Conservation (phyloP, 768 basidiomycete species). For the Xerocomellus chrysenteron region DNA sequence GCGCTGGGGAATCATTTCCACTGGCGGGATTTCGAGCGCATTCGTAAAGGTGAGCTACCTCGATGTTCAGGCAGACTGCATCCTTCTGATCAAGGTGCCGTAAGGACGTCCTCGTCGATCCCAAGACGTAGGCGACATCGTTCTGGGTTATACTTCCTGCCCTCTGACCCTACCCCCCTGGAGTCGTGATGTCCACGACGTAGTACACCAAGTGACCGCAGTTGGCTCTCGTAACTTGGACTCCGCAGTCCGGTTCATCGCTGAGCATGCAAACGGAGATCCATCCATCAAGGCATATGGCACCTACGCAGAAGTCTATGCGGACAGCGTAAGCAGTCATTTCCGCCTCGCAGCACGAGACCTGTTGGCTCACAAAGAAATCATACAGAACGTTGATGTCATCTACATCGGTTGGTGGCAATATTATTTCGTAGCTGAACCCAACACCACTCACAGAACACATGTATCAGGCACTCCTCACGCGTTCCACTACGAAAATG, state of each 20-base stretch:
- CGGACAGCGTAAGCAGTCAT: constrained; percentile 53
- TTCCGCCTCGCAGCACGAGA: not conserved
- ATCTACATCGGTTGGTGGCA: constrained; percentile 64
- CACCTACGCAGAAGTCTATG: constrained; percentile 70
- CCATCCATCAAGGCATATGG: constrained; percentile 65
- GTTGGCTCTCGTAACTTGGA: constrained; percentile 74
- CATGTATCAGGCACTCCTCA: constrained; percentile 72
- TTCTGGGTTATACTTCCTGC: not conserved
- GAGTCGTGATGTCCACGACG: constrained; percentile 66
- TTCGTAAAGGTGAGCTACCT: constrained; percentile 61
- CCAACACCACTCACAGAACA: not conserved
- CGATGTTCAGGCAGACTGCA: not conserved
- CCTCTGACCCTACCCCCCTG: not conserved
- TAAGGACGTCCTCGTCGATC: constrained; percentile 76
- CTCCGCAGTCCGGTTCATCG: constrained; percentile 71
- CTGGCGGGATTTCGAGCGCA: constrained; percentile 64
- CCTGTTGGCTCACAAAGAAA: not conserved
- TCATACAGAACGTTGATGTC: constrained; percentile 63
- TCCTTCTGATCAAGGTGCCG: constrained; percentile 1
- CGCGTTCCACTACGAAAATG: constrained; percentile 77
- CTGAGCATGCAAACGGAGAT: constrained; percentile 48
- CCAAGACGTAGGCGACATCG: constrained; percentile 56
- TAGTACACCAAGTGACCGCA: constrained; percentile 66
- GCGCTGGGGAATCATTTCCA: constrained; percentile 88
- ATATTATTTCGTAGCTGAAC: not conserved